phyloP scores from a whole-genome alignment of 2,329 filamentous ascomycete species.

The Sphaceloma murrayae region DNA sequence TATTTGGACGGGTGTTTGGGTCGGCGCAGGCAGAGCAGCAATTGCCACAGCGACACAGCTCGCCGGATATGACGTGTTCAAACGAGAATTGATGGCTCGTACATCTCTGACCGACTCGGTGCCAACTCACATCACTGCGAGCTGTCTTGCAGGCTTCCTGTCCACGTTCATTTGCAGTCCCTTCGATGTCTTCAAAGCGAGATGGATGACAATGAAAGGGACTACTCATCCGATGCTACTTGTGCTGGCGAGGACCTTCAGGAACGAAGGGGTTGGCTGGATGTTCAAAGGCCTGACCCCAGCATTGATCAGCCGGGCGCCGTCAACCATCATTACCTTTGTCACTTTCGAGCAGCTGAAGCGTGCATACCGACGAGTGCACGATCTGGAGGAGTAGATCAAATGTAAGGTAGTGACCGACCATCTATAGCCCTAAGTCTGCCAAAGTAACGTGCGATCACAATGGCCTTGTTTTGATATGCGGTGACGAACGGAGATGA shows the following conservation, averaged over 20 bases:
- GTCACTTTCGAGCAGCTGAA: constrained; percentile 20
- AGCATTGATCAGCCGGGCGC: constrained; percentile 22
- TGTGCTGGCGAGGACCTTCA: constrained; percentile 20
- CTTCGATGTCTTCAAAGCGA: constrained; percentile 22
- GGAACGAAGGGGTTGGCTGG: constrained; percentile 20
- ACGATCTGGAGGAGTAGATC: constrained; percentile 18
- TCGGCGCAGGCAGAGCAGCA: constrained; percentile 21
- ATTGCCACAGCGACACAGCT: constrained; percentile 21
- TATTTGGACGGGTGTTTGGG: constrained; percentile 23
- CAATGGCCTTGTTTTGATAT: no score
- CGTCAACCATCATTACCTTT: constrained; percentile 21
- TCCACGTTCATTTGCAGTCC: constrained; percentile 24
- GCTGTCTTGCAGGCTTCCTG: constrained; percentile 22
- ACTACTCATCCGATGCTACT: constrained; percentile 18
- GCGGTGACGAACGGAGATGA: constrained; percentile 17
- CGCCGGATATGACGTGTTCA: constrained; percentile 23
- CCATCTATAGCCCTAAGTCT: neutral
- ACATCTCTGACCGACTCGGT: constrained; percentile 20
- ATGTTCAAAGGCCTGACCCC: constrained; percentile 23
- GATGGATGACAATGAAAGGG: constrained; percentile 21
- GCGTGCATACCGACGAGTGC: constrained; percentile 16
- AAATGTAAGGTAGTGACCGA: neutral
- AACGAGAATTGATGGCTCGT: constrained; percentile 21
- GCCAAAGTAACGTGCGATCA: no score
- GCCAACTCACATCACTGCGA: constrained; percentile 21